Conservation (phyloP, 306 rosid species). For the Cucurbita ficifolia region DNA sequence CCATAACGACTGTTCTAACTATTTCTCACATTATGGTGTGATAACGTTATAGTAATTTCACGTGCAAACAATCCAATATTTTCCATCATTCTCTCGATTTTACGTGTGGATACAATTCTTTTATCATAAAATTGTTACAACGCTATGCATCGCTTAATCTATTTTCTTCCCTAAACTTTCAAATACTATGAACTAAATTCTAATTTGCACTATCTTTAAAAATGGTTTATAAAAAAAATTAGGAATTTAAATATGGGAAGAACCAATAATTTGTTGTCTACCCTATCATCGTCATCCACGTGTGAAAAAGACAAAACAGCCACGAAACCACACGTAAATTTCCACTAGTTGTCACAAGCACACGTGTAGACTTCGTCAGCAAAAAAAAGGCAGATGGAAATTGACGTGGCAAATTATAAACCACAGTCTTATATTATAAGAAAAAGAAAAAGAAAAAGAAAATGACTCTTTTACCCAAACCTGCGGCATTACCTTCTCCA, state of each 20-base stretch:
- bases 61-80: no score
- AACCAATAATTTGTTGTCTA: neutral
- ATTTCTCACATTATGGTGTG: no score
- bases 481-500: neutral
- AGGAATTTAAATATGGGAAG: neutral
- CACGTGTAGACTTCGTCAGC: neutral
- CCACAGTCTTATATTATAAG: neutral
- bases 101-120: no score
- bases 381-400: neutral
- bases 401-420: neutral
- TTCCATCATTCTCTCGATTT: no score
- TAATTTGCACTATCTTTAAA: no score
- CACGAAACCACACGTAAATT: neutral
- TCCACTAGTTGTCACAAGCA: no score
- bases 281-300: neutral
- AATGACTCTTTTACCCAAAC: neutral
- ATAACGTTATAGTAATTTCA: no score
- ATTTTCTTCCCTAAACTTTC: no score
- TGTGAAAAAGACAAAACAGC: neutral
- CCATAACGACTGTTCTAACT: no score
- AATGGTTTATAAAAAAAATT: no score
- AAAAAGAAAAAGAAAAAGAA: neutral
- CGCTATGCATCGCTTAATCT: neutral
- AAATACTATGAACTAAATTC: neutral
- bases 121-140: no score